Base-by-base conservation (phyloP, 352 stramenopile species). In the Phytophthora syringae region DNA sequence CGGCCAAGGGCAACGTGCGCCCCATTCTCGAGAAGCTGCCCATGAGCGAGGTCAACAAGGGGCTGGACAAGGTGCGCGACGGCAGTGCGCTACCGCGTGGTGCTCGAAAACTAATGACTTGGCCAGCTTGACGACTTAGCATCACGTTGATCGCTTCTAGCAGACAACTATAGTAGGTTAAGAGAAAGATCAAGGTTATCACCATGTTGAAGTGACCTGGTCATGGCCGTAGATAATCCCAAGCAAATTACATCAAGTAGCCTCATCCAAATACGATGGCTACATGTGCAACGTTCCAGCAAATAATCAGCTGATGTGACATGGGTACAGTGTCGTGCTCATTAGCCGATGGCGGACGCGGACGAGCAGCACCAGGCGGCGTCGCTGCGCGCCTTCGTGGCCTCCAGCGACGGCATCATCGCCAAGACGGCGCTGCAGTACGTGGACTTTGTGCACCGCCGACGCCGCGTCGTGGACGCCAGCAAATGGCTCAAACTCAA, bases 361-460 rank as follows among this genome's bases (percentile, higher is more conserved):
- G 43, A 59, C 2, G 51, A 61, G 22, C 25, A 52, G 18, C 42
- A 61, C 15, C 56, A 67, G 55, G 57, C 16, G 6, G 44, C 32
- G 7, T 68, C 65, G n/a, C 51, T 90, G 42, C 55, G 28, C 4
- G 76, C 74, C 52, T 90, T 87, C 44, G 62, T 70, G 27, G 58
- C 27, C 50, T 70, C 77, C 7, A 86, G 77, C 64, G 80, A 90
- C 68, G 63, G 47, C 16, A 85, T 90, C 64, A 69, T 90, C 34
- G 54, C 72, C 40, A 81, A 79, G 60, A 86, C 82, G 2, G 74
- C 82, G 55, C 54, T 74, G 24, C 76, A 79, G 18, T 88, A 86
- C 62, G 55, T 74, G 20, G 67, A 80, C 40, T 88, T 87, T 34
- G 65, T 74, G 56, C 67, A 70, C n/a, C 64, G 74, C 32, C 68